Evolutionary conservation across 352 stramenopile species (phyloP), one percentile per base, ranked within the genome.

Genomic region (Phytophthora foliorum): DNA sequence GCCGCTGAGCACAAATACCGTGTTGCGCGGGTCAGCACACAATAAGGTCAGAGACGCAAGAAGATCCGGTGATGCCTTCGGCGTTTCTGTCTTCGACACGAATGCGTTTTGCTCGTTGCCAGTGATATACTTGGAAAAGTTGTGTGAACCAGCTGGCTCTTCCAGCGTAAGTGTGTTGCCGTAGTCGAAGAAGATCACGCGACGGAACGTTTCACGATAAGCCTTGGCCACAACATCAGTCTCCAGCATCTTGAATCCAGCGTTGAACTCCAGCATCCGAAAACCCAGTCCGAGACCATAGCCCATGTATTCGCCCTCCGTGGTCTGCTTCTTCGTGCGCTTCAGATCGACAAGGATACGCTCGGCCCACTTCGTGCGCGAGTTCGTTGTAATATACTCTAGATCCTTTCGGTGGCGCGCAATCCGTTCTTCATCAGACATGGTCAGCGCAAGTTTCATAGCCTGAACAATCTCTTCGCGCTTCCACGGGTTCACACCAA

Each of bases 401-500:
- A 95, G 70, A 65, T 98, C 89, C 45, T 95, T 91, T 16, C 80
- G 57, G 49, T 96, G 91, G 24, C 92, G 84, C 25, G 90, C 87
- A 24, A 69, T 42, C 17, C 85, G 78, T 62, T 96, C 84, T 7
- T 92, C 82, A 13, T 87, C 62, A 3, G 76, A 81, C 86, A 96
- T 95, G 4, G 75, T 92, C 31, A 96, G 38, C 11, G 85, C 86
- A 3, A 85, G 44, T 48, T 86, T 52, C 57, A 96, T 78, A 13
- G 85, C 85, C 31, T 84, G 74, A 38, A 95, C 80, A 31, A 98
- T 92, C 48, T 97, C 92, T 19, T 94, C 80, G 13, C 93, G 86
- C 75, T 99, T 99, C 97, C 97, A 99, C 11, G 98, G 98, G 77
- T 99, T 99, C 22, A 99, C 93, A 51, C 96, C 94, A 48, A 99